These are phyloP conservation scores for Gyrodon lividus DNA, from an alignment of 768 basidiomycete species.

Conservation along the genomic window DNA sequence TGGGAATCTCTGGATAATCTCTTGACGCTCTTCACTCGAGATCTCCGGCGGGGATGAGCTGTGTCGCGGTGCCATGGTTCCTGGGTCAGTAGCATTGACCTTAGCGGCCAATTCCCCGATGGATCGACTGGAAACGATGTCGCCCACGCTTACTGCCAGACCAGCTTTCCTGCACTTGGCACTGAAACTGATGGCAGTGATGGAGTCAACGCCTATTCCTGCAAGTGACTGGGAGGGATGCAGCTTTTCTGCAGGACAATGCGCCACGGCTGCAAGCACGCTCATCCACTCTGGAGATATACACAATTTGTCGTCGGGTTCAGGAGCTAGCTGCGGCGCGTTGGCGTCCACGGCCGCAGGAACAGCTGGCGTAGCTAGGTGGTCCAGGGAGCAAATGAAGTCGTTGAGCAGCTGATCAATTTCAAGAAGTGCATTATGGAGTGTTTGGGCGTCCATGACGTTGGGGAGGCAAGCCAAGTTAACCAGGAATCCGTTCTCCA, in stretches of 20 bases:
- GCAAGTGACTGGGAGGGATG: constrained; percentile 35
- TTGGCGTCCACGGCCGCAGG: background rate
- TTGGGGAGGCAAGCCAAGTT: constrained; percentile 36
- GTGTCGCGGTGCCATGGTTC: background rate
- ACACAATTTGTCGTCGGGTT: background rate
- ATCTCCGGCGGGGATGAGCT: background rate
- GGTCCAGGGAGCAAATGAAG: constrained; percentile 21
- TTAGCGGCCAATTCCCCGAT: constrained; percentile 29
- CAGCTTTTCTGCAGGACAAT: constrained; percentile 31
- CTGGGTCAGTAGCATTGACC: background rate
- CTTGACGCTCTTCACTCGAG: constrained; percentile 12
- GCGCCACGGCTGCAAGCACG: constrained; percentile 18
- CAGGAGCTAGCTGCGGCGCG: background rate
- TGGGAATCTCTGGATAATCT: constrained; percentile 17
- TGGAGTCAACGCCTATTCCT: constrained; percentile 48
- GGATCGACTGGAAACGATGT: constrained; percentile 42
- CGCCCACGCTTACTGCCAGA: constrained; percentile 33
- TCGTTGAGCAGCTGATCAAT: constrained; percentile 21
- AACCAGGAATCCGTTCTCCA: constrained; percentile 29
- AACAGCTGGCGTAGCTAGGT: constrained; percentile 4
- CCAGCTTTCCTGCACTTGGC: constrained; percentile 40
- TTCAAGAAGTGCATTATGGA: constrained; percentile 15
- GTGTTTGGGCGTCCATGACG: constrained; percentile 24
- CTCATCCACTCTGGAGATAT: constrained; percentile 12
- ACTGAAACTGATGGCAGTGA: constrained; percentile 46